Base-by-base conservation (phyloP, 305 asterid genomes). In the Solanum aculeatissimum region DNA sequence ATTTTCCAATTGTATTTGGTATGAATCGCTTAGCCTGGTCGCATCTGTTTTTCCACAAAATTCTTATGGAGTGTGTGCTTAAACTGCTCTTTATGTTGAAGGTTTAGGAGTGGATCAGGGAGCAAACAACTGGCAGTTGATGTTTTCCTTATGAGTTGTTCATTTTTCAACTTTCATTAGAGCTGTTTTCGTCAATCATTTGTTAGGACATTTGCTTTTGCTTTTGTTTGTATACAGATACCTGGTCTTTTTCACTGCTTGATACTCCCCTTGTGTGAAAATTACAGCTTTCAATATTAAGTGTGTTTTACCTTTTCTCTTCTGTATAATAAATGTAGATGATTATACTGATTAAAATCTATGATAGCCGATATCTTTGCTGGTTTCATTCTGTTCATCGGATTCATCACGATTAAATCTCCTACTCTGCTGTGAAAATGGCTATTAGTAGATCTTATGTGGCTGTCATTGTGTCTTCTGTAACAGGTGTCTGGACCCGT, bases 401-500 rank as follows among this genome's bases (percentile, higher is more conserved):
- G 29, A 40, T 72, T 2, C 19, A 21, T 0, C 80, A 71, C 0
- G 25, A 18, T 18, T 77, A 16, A 27, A 47, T 77, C 65, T 51
- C 7, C 65, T 12, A 2, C 18, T 51, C 16, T 40, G 2, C 65
- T 53, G 15, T 18, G 49, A 29, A 18, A 78, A 10, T 32, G 65
- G 29, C 19, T 51, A 5, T 53, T 78, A 6, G 62, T 75, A 49
- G 10, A 49, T 15, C 18, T 49, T 75, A 75, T 49, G 63, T 47
- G 82, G 45, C 27, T 75, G 63, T 27, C 82, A 32, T 78, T 53
- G 80, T 6, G 32, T 88, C 27, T 79, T 62, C 55, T 29, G 42
- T 16, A 65, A 84, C 81, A 96, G 99, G 99, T 96, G 10, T 96
- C 99, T 72, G 99, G 99, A 81, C 99, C 99, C 1, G 99, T 96